Conservation (phyloP, 805 yeast species). For the Candida peoriensis region DNA sequence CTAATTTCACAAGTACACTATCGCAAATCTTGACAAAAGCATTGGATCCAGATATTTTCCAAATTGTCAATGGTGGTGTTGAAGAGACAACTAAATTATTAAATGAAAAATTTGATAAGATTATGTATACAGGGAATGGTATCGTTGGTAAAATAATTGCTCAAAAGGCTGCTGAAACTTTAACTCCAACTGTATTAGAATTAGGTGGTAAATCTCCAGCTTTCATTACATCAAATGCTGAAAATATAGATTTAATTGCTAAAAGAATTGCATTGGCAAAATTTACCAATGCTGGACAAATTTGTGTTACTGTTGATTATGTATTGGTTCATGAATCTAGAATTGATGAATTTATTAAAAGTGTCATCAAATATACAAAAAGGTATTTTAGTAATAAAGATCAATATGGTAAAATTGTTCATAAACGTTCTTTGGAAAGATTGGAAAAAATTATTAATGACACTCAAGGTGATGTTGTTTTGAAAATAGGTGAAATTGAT, state of each 20-base stretch:
- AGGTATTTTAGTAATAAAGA: constrained; percentile 38
- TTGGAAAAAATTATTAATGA: constrained; percentile 36
- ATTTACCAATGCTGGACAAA: constrained; percentile 80
- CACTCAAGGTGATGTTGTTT: constrained; percentile 42
- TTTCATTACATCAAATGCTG: constrained; percentile 50
- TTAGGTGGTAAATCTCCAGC: constrained; percentile 93
- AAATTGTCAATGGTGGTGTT: constrained; percentile 69
- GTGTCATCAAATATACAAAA: constrained; percentile 35
- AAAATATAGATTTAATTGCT: constrained; percentile 41
- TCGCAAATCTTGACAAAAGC: constrained; percentile 48
- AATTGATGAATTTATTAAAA: constrained; percentile 45
- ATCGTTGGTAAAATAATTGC: constrained; percentile 75
- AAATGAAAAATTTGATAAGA: constrained; percentile 66
- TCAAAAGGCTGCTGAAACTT: constrained; percentile 72
- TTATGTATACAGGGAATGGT: constrained; percentile 80
- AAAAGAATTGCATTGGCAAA: constrained; percentile 75
- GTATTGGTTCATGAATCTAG: constrained; percentile 57
- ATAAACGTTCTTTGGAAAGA: constrained; percentile 46
- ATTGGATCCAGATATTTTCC: constrained; percentile 51
- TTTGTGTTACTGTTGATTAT: constrained; percentile 89
- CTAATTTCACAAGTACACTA: constrained; percentile 52
- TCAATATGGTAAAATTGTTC: constrained; percentile 53
- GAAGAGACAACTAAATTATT: constrained; percentile 58
- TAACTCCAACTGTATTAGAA: constrained; percentile 79
- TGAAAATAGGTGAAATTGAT: constrained; percentile 31